These are phyloP conservation scores for Tetrahymena borealis DNA, from an alignment of 73 alveolate genomes.

Conservation along the genomic window DNA sequence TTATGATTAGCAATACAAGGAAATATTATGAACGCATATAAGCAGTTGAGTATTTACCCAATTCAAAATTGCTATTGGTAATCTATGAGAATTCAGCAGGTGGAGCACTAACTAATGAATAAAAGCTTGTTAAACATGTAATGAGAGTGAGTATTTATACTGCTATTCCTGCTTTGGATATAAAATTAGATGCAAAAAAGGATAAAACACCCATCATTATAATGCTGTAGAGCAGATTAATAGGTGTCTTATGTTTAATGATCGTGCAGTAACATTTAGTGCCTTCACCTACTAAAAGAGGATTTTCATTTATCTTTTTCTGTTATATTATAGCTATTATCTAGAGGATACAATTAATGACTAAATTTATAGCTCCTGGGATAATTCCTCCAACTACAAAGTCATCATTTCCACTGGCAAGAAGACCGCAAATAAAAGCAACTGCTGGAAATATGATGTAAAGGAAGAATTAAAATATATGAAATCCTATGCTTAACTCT, in stretches of 20 bases:
- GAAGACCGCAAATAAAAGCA: neutral
- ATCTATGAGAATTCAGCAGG: neutral
- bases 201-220: neutral
- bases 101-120: neutral
- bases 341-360: neutral
- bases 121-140: neutral
- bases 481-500: neutral
- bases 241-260: neutral
- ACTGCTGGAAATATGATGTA: neutral
- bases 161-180: neutral
- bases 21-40: neutral
- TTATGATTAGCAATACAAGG: neutral
- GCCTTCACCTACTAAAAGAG: neutral
- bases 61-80: neutral
- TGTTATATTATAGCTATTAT: neutral
- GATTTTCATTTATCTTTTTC: neutral
- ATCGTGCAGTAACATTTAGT: neutral
- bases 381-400: neutral
- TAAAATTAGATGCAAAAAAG: neutral
- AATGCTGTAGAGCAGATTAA: neutral
- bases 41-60: neutral
- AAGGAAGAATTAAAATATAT: neutral
- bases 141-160: neutral
- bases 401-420: neutral
- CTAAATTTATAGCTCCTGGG: neutral